A percentile compares a stretch with the other conserved stretches of the same genome.
phyloP scores from a whole-genome alignment of 2,329 filamentous ascomycete genomes.

The Penicillium sp. region DNA sequence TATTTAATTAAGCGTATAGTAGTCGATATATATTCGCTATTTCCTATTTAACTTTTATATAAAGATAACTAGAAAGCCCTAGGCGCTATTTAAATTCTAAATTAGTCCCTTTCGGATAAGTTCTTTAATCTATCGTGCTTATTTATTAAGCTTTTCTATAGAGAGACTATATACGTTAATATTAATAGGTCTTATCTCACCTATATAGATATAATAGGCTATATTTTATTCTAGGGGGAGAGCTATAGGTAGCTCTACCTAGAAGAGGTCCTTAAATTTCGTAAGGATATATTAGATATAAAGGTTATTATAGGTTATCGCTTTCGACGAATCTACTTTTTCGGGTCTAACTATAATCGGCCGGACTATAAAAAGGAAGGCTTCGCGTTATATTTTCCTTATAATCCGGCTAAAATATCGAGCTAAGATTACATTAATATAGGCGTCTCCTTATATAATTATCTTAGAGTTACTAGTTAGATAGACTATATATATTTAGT shows the following conservation, averaged over 20 bases:
- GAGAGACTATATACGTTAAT: neutral
- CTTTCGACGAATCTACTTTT: no score
- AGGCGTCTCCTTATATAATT: neutral
- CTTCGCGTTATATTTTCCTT: no score
- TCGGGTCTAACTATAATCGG: no score
- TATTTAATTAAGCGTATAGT: no score
- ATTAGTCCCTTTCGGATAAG: neutral
- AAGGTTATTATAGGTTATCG: no score
- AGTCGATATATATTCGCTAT: neutral
- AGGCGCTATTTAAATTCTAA: neutral
- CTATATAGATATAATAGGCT: neutral
- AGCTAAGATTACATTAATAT: neutral
- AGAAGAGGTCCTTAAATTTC: no score
- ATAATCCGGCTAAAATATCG: neutral
- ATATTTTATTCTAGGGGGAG: no score
- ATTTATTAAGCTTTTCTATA: neutral
- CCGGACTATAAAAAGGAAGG: no score
- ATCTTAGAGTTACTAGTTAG: neutral
- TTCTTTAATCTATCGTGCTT: neutral
- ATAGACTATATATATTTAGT: no score
- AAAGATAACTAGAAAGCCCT: neutral
- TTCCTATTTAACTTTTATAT: neutral
- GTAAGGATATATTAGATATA: no score
- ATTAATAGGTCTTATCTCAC: no score
- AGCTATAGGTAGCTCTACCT: no score